Evolutionary conservation across 2,329 filamentous ascomycete species (phyloP).

Genomic region (Nemania abortiva): DNA sequence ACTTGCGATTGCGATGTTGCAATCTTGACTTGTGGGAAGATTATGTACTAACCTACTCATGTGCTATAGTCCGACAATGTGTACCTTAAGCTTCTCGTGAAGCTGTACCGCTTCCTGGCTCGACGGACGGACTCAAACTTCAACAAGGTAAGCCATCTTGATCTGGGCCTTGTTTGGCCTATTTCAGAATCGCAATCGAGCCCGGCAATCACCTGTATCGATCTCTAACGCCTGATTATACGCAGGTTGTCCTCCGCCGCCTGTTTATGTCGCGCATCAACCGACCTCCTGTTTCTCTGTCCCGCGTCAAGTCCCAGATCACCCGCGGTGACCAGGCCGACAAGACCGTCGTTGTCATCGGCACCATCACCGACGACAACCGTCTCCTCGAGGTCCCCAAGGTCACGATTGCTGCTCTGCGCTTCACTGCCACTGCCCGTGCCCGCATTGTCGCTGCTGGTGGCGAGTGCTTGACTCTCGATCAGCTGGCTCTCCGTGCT

Average conservation of each 20-base stretch:
- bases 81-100: conserved; percentile 96
- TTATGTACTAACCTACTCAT: conserved; percentile 18
- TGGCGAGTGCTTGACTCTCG: conserved; percentile 94
- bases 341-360: conserved; percentile 94
- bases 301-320: conserved; percentile 82
- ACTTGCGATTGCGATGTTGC: background rate
- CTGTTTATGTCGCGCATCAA: conserved; percentile 99
- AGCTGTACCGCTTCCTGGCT: conserved; percentile 98
- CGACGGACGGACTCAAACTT: conserved; percentile 94
- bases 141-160: conserved; percentile 76
- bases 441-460: conserved; percentile 93
- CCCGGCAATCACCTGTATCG: background rate
- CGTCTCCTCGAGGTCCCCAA: conserved; percentile 91
- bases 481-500: conserved; percentile 94
- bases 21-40: background rate
- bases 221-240: conserved; percentile 2
- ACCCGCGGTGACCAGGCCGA: conserved; percentile 71
- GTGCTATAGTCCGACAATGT: conserved; percentile 83
- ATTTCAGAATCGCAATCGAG: background rate
- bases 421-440: conserved; percentile 95
- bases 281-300: conserved; percentile 93
- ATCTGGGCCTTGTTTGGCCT: background rate
- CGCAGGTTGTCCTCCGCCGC: conserved; percentile 84
- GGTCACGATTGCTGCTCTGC: conserved; percentile 91
- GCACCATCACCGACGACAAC: conserved; percentile 98